Evolutionary conservation across 306 rosid genomes (phyloP).

Genomic region (Trifolium repens): DNA sequence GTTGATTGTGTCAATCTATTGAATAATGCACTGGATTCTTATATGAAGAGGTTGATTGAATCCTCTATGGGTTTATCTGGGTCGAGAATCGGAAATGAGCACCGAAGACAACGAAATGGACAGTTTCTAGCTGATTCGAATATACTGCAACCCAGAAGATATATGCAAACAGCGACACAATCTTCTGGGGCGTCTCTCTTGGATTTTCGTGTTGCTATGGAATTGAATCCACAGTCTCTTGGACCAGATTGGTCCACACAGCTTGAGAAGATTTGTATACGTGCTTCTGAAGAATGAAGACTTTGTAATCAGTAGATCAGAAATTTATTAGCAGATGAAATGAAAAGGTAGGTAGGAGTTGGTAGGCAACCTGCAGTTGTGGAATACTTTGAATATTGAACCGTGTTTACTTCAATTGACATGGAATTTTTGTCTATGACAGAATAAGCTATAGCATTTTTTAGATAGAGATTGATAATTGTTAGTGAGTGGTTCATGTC

Average conservation of each 20-base stretch:
- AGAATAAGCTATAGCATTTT: conserved; percentile 51
- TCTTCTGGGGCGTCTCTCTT: conserved; percentile 54
- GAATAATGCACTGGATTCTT: conserved; percentile 82
- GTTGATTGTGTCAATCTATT: conserved; percentile 75
- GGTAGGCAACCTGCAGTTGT: conserved; percentile 38
- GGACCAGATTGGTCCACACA: conserved; percentile 84
- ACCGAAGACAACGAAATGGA: conserved; percentile 37
- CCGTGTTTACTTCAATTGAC: conserved; percentile 42
- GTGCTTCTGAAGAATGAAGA: conserved; percentile 69
- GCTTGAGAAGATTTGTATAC: conserved; percentile 78
- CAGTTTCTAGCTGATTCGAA: conserved; percentile 44
- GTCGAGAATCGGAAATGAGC: conserved; percentile 52
- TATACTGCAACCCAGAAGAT: conserved; percentile 46
- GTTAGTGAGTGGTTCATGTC: conserved; percentile 50
- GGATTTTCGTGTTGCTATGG: conserved; percentile 78
- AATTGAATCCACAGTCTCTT: conserved; percentile 72
- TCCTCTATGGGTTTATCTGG: conserved; percentile 66
- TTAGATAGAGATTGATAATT: conserved; percentile 60
- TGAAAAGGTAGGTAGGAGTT: conserved; percentile 45
- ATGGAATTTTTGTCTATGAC: conserved; percentile 40
- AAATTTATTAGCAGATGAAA: conserved; percentile 31
- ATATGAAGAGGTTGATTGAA: conserved; percentile 84
- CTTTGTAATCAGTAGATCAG: conserved; percentile 36
- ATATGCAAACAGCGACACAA: conserved; percentile 45
- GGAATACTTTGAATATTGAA: conserved; percentile 48